phyloP scores from a whole-genome alignment of 2,329 filamentous ascomycete species.

The Ciborinia camelliae region DNA sequence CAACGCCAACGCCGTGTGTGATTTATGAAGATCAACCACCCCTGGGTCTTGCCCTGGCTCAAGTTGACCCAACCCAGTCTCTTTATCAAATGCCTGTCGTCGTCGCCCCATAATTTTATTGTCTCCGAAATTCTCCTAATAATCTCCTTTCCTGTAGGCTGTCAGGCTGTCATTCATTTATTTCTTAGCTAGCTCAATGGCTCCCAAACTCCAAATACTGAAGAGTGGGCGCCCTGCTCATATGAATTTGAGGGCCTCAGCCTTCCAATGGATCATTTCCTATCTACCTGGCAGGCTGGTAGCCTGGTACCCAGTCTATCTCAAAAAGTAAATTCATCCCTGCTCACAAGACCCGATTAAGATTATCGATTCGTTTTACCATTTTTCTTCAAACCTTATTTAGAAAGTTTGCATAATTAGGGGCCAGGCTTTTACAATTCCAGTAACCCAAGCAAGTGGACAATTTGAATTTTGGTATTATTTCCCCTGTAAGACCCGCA shows the following conservation, averaged over 20 bases:
- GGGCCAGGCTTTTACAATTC: background rate
- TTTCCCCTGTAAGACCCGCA: no score
- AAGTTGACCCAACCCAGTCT: background rate
- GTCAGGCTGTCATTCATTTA: background rate
- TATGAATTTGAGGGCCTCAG: constrained; percentile 7
- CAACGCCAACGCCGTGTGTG: constrained; percentile 2
- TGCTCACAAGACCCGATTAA: background rate
- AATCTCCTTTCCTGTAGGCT: constrained; percentile 11
- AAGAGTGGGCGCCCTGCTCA: constrained; percentile 9
- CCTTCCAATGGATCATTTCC: background rate
- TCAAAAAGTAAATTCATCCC: background rate
- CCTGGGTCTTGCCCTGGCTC: background rate
- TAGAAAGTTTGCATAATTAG: background rate
- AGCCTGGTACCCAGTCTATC: background rate
- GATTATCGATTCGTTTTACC: constrained; percentile 6
- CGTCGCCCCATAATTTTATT: constrained; percentile 1
- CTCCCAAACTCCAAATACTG: background rate
- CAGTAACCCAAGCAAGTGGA: background rate
- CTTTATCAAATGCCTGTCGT: background rate
- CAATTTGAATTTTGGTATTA: background rate
- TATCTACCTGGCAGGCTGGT: no score
- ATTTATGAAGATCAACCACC: constrained; percentile 12
- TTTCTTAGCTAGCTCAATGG: background rate
- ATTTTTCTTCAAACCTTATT: background rate
- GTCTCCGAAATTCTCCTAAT: background rate